These are phyloP conservation scores for Amyloporia xantha DNA, from an alignment of 768 basidiomycete genomes.

Conservation along the genomic window DNA sequence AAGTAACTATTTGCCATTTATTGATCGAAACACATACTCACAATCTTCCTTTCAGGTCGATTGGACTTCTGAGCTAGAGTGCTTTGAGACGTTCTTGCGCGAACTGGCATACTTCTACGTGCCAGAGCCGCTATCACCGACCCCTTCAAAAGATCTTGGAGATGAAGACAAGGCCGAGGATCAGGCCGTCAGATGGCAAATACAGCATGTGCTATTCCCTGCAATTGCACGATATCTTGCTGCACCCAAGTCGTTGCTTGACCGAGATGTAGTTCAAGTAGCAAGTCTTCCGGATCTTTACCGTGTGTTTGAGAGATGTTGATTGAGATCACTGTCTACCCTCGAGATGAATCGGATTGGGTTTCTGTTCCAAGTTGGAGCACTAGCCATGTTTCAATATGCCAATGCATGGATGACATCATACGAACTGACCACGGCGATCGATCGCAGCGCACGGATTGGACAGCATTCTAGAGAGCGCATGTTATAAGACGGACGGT, in stretches of 20 bases:
- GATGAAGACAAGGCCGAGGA: constrained; percentile 17
- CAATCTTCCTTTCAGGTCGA: constrained; percentile 51
- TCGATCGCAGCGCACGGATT: too few species aligned
- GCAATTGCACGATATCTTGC: constrained; percentile 71
- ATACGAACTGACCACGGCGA: too few species aligned
- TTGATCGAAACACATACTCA: not conserved
- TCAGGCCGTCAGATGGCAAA: constrained; percentile 73
- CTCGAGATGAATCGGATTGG: too few species aligned
- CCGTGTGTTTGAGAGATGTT: constrained; percentile 92
- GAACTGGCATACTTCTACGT: constrained; percentile 92
- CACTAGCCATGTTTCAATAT: too few species aligned
- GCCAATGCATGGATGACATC: too few species aligned
- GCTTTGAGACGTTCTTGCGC: constrained; percentile 78
- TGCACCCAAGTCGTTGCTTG: constrained; percentile 60
- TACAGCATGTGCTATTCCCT: constrained; percentile 88
- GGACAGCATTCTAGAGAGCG: too few species aligned
- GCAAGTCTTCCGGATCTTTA: constrained; percentile 90
- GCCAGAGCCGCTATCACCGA: constrained; percentile 45
- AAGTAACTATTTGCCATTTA: constrained; percentile 38
- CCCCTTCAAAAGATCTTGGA: not conserved
- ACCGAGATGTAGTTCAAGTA: constrained; percentile 75
- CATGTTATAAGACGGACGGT: too few species aligned
- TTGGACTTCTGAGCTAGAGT: constrained; percentile 80
- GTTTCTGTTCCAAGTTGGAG: too few species aligned
- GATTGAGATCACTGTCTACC: not conserved